Evolutionary conservation across 257 asterid species (phyloP).

Genomic region (Nicotiana noctiflora): DNA sequence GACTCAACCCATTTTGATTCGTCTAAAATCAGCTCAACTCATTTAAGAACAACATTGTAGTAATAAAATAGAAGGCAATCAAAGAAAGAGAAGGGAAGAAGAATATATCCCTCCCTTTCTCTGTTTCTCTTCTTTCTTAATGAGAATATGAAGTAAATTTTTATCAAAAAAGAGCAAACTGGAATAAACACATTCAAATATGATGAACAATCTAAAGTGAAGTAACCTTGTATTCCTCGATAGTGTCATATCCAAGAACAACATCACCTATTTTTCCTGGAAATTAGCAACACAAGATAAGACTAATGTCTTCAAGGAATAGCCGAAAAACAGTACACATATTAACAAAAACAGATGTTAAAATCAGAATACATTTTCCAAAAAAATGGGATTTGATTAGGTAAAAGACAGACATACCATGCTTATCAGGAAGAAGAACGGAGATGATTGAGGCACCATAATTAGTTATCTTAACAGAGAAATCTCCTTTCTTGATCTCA

Average conservation of each 20-base stretch:
- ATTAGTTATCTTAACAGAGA: constrained; percentile 56
- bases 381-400: not conserved
- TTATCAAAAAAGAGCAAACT: not conserved
- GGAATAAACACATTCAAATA: not conserved
- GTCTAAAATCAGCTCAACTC: too few relatives aligned
- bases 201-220: not conserved
- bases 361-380: not conserved
- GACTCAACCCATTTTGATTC: too few relatives aligned
- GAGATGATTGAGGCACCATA: constrained; percentile 79
- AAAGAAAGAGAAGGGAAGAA: not conserved
- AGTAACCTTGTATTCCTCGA: constrained; percentile 47
- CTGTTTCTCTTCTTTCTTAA: not conserved
- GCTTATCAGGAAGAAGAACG: constrained; percentile 67
- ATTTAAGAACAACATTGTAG: not conserved
- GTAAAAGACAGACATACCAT: constrained; percentile 34
- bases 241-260: constrained; percentile 78
- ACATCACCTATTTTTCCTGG: constrained; percentile 60
- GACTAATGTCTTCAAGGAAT: not conserved
- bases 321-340: not conserved
- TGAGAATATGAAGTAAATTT: not conserved
- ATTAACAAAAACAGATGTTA: not conserved
- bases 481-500: constrained; percentile 39
- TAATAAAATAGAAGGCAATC: not conserved
- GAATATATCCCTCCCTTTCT: not conserved
- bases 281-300: not conserved